phyloP scores from a whole-genome alignment of 192 early-diverging fungal species.

The Mortierella hygrophila region DNA sequence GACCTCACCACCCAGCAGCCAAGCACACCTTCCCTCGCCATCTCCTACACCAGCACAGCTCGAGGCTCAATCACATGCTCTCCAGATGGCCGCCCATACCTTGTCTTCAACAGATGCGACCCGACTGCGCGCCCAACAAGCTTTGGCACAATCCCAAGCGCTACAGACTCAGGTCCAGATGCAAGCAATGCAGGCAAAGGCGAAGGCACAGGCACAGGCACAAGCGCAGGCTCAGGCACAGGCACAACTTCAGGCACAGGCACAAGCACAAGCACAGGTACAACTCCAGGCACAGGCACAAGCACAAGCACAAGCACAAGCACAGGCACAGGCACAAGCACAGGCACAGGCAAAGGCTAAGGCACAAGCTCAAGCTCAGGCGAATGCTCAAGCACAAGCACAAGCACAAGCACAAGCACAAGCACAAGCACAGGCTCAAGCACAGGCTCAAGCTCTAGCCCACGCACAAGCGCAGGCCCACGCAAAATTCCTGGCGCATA shows the following conservation, averaged over 20 bases:
- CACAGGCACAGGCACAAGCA: not conserved
- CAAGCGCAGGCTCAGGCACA: conserved; percentile 38
- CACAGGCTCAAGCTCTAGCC: conserved; percentile 19
- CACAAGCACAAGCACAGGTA: conserved; percentile 32
- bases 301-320: conserved; percentile 11
- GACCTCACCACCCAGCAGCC: conserved; percentile 18
- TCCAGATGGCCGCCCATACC: conserved; percentile 10
- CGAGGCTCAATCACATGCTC: not conserved
- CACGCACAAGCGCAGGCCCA: conserved; percentile 20
- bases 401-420: conserved; percentile 19
- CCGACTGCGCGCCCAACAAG: conserved; percentile 45
- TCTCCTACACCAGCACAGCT: conserved; percentile 6
- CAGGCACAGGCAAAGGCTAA: conserved; percentile 36
- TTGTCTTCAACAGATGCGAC: conserved; percentile 14
- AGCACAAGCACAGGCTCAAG: conserved; percentile 50
- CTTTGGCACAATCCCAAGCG: conserved; percentile 51
- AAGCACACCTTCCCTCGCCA: conserved; percentile 13
- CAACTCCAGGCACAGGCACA: conserved; percentile 10
- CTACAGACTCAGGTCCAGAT: conserved; percentile 17
- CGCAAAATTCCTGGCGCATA: not conserved
- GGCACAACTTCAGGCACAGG: conserved; percentile 31
- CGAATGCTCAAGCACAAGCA: conserved; percentile 29
- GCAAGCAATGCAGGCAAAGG: conserved; percentile 44
- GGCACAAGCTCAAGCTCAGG: conserved; percentile 43
- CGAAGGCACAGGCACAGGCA: conserved; percentile 48